A percentile compares a stretch with the other conserved stretches of the same genome.
These are phyloP conservation scores for Candida schatavii DNA, from an alignment of 805 yeast species.

Conservation along the genomic window DNA sequence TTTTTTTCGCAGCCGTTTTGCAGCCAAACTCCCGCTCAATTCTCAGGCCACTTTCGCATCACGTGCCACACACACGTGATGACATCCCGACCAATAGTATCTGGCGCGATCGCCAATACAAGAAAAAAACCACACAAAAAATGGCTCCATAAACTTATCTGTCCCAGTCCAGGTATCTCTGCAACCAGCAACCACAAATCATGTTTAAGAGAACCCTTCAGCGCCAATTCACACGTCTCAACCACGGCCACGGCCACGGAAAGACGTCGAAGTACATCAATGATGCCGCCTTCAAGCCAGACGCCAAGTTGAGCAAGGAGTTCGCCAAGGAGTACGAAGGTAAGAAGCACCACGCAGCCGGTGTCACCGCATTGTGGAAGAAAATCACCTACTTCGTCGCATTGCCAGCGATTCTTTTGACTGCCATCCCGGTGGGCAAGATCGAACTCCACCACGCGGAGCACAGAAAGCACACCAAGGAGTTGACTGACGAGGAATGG, in stretches of 20 bases:
- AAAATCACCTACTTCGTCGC: constrained; percentile 80
- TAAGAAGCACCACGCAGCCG: constrained; percentile 74
- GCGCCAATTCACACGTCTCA: constrained; percentile 39
- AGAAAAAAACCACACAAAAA: constrained; percentile 5
- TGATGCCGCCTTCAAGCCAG: constrained; percentile 39
- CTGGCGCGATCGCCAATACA: constrained; percentile 5
- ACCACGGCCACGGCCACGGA: constrained; percentile 40
- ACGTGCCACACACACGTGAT: constrained; percentile 19
- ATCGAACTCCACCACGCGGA: constrained; percentile 86
- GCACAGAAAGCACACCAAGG: constrained; percentile 76
- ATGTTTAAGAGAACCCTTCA: constrained; percentile 38
- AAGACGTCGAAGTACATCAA: constrained; percentile 36
- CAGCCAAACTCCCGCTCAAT: too few species aligned
- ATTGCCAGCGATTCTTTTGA: constrained; percentile 71
- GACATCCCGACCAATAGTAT: constrained; percentile 13
- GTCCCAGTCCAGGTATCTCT: neutral
- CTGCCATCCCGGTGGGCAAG: constrained; percentile 77
- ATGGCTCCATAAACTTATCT: neutral
- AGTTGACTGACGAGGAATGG: constrained; percentile 86
- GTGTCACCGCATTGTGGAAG: constrained; percentile 79
- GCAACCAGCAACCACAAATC: constrained; percentile 5
- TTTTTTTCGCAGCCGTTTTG: too few species aligned
- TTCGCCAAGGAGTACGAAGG: constrained; percentile 61
- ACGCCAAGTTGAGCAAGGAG: constrained; percentile 68
- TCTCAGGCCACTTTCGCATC: too few species aligned